These are phyloP conservation scores for Calonectria henricotiae DNA, from an alignment of 2,329 filamentous ascomycete species.

Conservation along the genomic window DNA sequence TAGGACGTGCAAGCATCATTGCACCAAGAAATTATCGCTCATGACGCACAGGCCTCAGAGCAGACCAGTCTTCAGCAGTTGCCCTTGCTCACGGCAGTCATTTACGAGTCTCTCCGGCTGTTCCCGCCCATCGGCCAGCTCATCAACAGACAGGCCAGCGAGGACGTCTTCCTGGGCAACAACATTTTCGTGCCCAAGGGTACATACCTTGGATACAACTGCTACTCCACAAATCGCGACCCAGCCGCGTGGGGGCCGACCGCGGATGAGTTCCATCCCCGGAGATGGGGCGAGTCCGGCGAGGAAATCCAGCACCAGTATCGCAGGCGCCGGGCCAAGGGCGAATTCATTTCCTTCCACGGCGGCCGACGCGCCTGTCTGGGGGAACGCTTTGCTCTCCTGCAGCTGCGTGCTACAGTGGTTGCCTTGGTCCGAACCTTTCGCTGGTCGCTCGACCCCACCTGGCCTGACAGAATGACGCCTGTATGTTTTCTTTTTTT, in stretches of 20 bases:
- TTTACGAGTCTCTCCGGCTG: constrained; percentile 62
- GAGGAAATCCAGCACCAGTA: constrained; percentile 58
- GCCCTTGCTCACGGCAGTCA: constrained; percentile 5
- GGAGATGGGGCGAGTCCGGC: constrained; percentile 56
- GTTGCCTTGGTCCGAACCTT: constrained; percentile 2
- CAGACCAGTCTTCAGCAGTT: not conserved
- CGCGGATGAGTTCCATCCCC: constrained; percentile 48
- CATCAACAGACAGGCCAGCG: constrained; percentile 50
- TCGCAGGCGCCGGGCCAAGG: constrained; percentile 57
- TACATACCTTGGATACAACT: constrained; percentile 62
- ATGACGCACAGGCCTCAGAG: constrained; percentile 1
- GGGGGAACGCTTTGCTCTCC: constrained; percentile 52
- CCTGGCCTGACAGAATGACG: constrained; percentile 15
- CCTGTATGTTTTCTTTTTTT: constrained; percentile 1
- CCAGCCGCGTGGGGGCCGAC: constrained; percentile 53
- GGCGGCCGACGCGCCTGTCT: constrained; percentile 61
- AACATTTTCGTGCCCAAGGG: constrained; percentile 56
- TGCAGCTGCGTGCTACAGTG: constrained; percentile 17
- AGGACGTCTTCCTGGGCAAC: constrained; percentile 47
- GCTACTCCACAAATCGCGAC: constrained; percentile 60
- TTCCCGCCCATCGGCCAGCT: constrained; percentile 67
- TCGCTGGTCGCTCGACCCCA: constrained; percentile 19
- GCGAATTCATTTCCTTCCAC: constrained; percentile 62
- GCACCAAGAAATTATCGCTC: constrained; percentile 3
- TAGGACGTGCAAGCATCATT: constrained; percentile 3